phyloP scores from a whole-genome alignment of 495 filamentous ascomycete genomes.

The Xylaria intraflava region DNA sequence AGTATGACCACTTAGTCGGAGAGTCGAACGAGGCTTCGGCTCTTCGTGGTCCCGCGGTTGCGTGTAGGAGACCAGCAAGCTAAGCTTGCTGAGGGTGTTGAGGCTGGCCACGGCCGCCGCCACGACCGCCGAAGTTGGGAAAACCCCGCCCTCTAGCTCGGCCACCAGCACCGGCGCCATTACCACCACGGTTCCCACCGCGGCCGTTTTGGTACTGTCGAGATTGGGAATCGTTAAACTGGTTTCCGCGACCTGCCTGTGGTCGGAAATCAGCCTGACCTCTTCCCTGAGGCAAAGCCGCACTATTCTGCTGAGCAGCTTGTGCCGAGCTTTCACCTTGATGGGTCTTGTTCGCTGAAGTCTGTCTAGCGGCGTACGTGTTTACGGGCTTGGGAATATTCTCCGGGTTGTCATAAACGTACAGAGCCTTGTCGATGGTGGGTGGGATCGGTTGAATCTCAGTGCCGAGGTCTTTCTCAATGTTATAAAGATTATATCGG shows the following conservation, averaged over 20 bases:
- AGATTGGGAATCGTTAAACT: constrained; percentile 20
- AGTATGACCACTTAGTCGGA: background rate
- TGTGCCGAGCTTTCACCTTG: constrained; percentile 12
- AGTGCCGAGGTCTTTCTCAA: constrained; percentile 93
- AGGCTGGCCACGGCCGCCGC: constrained; percentile 39
- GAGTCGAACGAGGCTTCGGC: background rate
- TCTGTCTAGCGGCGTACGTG: constrained; percentile 29
- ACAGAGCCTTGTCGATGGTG: constrained; percentile 94
- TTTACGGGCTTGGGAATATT: constrained; percentile 76
- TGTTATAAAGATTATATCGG: constrained; percentile 96
- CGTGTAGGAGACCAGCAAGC: constrained; percentile 1
- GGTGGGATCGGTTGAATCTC: constrained; percentile 94
- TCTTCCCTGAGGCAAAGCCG: constrained; percentile 11
- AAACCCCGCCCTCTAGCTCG: constrained; percentile 32
- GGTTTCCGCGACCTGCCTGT: constrained; percentile 15
- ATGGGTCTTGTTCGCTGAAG: constrained; percentile 22
- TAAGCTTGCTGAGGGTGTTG: constrained; percentile 25
- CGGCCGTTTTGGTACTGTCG: constrained; percentile 36
- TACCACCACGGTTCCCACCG: constrained; percentile 29
- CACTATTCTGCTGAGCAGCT: constrained; percentile 19
- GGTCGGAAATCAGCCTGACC: constrained; percentile 10
- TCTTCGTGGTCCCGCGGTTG: background rate
- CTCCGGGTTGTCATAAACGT: constrained; percentile 95
- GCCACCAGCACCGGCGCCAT: constrained; percentile 12
- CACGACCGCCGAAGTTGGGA: constrained; percentile 35